Percentiles rank a stretch among this genome's conserved stretches.
phyloP scores from a whole-genome alignment of 495 filamentous ascomycete species.

The Filosporella fistucella region DNA sequence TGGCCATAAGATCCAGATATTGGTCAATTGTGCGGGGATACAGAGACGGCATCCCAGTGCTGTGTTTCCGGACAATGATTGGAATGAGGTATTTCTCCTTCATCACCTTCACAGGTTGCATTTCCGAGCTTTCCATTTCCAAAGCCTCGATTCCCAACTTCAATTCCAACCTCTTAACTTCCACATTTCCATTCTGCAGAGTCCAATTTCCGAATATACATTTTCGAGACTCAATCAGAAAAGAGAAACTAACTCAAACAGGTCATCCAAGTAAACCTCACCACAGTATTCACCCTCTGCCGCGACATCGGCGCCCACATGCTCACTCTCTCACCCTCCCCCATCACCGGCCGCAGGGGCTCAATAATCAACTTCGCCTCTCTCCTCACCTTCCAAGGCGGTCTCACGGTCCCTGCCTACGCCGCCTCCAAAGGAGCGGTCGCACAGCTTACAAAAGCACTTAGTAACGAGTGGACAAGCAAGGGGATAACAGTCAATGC shows the following conservation, averaged over 20 bases:
- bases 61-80: conserved; percentile 76
- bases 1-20: conserved; percentile 57
- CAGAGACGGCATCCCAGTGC: conserved; percentile 74
- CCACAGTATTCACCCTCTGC: conserved; percentile 75
- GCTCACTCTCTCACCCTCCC: conserved; percentile 51
- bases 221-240: no score
- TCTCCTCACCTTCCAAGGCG: conserved; percentile 85
- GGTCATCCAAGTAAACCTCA: conserved; percentile 84
- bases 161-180: no score
- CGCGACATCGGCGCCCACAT: conserved; percentile 86
- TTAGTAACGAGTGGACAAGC: conserved; percentile 82
- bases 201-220: no score
- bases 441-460: conserved; percentile 79
- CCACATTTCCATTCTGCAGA: no score
- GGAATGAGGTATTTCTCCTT: conserved; percentile 55
- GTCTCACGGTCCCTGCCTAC: conserved; percentile 87
- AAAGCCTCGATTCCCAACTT: no score
- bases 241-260: no score
- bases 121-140: no score
- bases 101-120: no score
- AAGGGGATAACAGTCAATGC: conserved; percentile 79
- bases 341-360: conserved; percentile 55
- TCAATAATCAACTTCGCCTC: conserved; percentile 84
- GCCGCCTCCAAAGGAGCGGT: conserved; percentile 86
- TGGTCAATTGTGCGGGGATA: conserved; percentile 85